These are phyloP conservation scores for Ogataea methanolica DNA, from an alignment of 805 yeast species.

Conservation along the genomic window DNA sequence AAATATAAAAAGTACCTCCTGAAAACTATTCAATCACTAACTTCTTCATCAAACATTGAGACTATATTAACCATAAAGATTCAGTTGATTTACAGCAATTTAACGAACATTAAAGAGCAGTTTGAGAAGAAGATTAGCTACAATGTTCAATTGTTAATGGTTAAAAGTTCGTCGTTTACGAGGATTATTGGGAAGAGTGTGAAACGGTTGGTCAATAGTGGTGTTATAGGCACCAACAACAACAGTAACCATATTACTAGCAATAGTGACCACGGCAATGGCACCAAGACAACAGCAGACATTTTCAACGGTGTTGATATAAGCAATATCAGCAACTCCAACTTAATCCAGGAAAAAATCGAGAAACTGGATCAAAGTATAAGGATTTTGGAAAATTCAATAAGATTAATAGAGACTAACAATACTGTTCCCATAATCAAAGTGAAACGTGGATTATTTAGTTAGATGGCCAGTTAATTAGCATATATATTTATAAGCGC, in stretches of 20 bases:
- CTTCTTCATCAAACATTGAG: slow-evolving; percentile 11
- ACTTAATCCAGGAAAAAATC: slow-evolving; percentile 46
- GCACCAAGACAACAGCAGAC: not conserved
- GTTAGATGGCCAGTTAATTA: slow-evolving; percentile 5
- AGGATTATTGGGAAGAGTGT: not conserved
- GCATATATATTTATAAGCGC: not conserved
- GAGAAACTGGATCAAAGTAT: slow-evolving; percentile 71
- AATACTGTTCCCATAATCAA: slow-evolving; percentile 15
- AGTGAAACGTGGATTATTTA: slow-evolving; percentile 14
- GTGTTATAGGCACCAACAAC: not conserved
- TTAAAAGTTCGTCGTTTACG: slow-evolving; percentile 1
- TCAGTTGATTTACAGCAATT: slow-evolving; percentile 27
- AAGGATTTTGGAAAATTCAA: slow-evolving; percentile 61
- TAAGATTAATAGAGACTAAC: slow-evolving; percentile 31
- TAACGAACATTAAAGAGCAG: slow-evolving; percentile 22
- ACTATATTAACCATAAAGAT: slow-evolving; percentile 22
- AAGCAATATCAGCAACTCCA: not conserved
- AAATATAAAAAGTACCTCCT: slow-evolving; percentile 20
- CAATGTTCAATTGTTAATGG: slow-evolving; percentile 7
- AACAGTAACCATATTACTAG: not conserved
- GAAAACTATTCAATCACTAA: slow-evolving; percentile 15
- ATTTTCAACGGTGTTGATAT: not conserved
- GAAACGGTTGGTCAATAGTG: no score
- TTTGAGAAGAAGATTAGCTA: slow-evolving; percentile 10
- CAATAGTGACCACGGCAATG: not conserved